Evolutionary conservation across 192 early-diverging fungal genomes (phyloP).

Genomic region (Tieghemiomyces parasiticus): DNA sequence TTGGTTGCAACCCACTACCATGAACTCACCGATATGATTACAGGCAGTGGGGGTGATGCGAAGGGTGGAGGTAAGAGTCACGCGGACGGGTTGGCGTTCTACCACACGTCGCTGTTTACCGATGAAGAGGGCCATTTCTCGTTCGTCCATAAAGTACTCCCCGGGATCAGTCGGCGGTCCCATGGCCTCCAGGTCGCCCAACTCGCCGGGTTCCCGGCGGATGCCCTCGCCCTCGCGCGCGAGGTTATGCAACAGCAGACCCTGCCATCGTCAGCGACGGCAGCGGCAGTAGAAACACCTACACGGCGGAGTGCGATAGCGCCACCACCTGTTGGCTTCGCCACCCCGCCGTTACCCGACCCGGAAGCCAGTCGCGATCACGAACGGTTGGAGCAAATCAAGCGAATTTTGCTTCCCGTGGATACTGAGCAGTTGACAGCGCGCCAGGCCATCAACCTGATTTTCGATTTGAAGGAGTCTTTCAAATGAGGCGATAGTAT

Average conservation of each 20-base stretch:
- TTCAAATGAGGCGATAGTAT: too few relatives aligned
- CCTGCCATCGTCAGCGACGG: neutral
- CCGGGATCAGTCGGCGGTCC: conserved; percentile 46
- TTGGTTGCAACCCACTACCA: conserved; percentile 71
- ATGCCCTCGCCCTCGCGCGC: conserved; percentile 22
- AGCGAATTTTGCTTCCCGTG: neutral
- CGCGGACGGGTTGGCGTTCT: conserved; percentile 14
- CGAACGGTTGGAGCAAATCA: neutral
- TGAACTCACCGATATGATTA: conserved; percentile 44
- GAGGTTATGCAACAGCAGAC: conserved; percentile 12
- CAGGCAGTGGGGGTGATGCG: too few relatives aligned
- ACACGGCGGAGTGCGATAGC: neutral
- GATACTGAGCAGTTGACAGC: neutral
- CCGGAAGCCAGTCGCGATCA: neutral
- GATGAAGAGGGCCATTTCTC: conserved; percentile 25
- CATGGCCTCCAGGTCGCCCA: conserved; percentile 61
- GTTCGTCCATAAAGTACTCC: conserved; percentile 46
- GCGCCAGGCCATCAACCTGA: neutral
- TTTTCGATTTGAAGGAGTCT: neutral
- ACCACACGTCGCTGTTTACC: conserved; percentile 22
- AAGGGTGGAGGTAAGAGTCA: conserved; percentile 24
- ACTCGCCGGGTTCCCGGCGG: conserved; percentile 44
- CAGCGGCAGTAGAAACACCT: neutral
- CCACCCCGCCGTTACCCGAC: neutral
- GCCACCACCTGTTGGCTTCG: neutral